Evolutionary conservation across 352 stramenopile genomes (phyloP).

Genomic region (Globisporangium carolinianum): DNA sequence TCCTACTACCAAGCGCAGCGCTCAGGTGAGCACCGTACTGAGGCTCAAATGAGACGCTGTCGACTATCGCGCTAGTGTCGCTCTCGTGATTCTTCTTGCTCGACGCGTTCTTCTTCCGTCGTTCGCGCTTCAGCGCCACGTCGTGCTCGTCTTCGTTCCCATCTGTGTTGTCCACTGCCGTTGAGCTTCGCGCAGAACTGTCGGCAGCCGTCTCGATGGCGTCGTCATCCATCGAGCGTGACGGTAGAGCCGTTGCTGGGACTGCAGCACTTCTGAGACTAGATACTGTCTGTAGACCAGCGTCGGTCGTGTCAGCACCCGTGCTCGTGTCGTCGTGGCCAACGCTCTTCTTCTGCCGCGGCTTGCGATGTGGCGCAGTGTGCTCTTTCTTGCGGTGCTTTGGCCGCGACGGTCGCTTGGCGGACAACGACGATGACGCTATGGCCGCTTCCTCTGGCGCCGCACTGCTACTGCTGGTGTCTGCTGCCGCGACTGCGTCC

Average conservation of each 20-base stretch:
- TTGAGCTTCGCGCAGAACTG: background rate
- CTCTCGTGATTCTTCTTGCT: background rate
- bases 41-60: too few species aligned
- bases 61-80: too few species aligned
- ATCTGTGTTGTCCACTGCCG: background rate
- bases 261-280: background rate
- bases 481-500: too few species aligned
- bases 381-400: conserved; percentile 9
- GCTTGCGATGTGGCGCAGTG: background rate
- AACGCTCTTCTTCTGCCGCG: conserved; percentile 4
- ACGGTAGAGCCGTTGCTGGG: background rate
- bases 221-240: too few species aligned
- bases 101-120: conserved; percentile 5
- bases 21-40: too few species aligned
- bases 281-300: background rate
- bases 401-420: background rate
- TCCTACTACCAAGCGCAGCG: too few species aligned
- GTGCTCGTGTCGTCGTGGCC: background rate
- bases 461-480: background rate
- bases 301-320: background rate
- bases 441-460: background rate
- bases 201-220: too few species aligned
- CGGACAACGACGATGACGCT: too few species aligned
- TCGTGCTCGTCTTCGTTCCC: background rate
- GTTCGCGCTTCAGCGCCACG: background rate